These are phyloP conservation scores for Mediolabrus comicus DNA, from an alignment of 108 stramenopile genomes.

Conservation along the genomic window DNA sequence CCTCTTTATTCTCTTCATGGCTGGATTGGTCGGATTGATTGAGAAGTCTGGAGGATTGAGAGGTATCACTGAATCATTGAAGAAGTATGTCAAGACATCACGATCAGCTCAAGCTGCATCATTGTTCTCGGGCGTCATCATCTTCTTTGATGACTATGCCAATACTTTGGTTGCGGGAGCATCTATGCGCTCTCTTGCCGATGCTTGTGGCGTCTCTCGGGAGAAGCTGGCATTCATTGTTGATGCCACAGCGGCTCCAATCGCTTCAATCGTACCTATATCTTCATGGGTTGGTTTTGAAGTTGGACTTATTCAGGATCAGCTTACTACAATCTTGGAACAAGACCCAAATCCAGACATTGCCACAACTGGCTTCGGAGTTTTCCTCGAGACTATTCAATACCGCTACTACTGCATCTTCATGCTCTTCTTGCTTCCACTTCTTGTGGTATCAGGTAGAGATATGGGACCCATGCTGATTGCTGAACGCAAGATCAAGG, in stretches of 20 bases:
- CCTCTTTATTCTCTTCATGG: constrained; percentile 56
- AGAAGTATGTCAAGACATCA: constrained; percentile 31
- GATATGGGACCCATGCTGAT: constrained; percentile 73
- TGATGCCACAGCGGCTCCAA: too few species aligned
- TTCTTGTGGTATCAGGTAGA: constrained; percentile 30
- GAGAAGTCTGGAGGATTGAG: constrained; percentile 53
- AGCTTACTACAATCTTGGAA: too few species aligned
- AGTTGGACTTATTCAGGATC: too few species aligned
- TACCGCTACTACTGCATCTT: constrained; percentile 61
- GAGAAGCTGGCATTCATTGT: constrained; percentile 73
- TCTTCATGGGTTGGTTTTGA: too few species aligned
- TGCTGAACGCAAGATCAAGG: constrained; percentile 58
- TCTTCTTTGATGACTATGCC: constrained; percentile 66
- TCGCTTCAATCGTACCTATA: too few species aligned
- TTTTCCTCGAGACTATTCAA: constrained; percentile 60
- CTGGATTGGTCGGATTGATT: constrained; percentile 55
- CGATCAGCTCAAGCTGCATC: constrained; percentile 46
- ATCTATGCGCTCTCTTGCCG: constrained; percentile 49
- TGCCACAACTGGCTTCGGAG: constrained; percentile 48
- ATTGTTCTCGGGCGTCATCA: constrained; percentile 37
- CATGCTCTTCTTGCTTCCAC: constrained; percentile 37
- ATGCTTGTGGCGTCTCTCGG: constrained; percentile 43
- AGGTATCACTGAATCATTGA: constrained; percentile 39
- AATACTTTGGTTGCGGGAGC: constrained; percentile 58
- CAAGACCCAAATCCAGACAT: too few species aligned